Evolutionary conservation across 2,329 filamentous ascomycete species (phyloP).

Genomic region (Cytospora piceicola): DNA sequence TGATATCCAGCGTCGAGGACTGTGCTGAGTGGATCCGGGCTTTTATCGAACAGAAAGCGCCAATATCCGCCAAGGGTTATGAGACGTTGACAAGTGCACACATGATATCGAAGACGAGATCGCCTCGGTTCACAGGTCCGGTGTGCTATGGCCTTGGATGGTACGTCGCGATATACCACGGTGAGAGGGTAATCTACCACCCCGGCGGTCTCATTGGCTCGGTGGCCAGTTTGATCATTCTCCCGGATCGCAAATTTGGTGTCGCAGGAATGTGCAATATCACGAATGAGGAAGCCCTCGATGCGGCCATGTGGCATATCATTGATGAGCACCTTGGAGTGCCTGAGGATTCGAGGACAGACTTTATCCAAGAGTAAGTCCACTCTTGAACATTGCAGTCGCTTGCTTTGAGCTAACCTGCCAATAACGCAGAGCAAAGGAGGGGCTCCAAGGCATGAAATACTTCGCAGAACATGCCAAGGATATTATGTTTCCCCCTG

Average conservation of each 20-base stretch:
- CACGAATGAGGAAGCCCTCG: not conserved
- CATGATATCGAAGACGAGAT: not conserved
- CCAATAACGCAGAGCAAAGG: not conserved
- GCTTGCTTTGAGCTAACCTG: not conserved
- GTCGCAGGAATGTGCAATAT: not conserved
- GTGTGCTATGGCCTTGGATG: not conserved
- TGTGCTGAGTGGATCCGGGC: not conserved
- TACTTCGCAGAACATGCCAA: constrained; percentile 4
- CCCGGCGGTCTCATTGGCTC: constrained; percentile 5
- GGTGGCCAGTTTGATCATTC: not conserved
- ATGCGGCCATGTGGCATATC: not conserved
- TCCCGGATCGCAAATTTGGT: not conserved
- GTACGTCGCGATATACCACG: not conserved
- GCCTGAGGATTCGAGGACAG: not conserved
- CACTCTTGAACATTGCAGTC: not conserved
- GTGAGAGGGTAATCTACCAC: not conserved
- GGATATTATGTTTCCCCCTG: not conserved
- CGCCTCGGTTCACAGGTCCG: not conserved
- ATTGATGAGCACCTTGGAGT: not conserved
- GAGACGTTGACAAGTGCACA: not conserved
- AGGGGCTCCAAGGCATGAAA: not conserved
- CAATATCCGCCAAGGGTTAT: not conserved
- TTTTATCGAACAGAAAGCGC: not conserved
- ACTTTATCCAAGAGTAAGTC: not conserved
- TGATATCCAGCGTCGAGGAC: constrained; percentile 1